These are phyloP conservation scores for Linnemannia schmuckeri DNA, from an alignment of 192 early-diverging fungal species.

Conservation along the genomic window DNA sequence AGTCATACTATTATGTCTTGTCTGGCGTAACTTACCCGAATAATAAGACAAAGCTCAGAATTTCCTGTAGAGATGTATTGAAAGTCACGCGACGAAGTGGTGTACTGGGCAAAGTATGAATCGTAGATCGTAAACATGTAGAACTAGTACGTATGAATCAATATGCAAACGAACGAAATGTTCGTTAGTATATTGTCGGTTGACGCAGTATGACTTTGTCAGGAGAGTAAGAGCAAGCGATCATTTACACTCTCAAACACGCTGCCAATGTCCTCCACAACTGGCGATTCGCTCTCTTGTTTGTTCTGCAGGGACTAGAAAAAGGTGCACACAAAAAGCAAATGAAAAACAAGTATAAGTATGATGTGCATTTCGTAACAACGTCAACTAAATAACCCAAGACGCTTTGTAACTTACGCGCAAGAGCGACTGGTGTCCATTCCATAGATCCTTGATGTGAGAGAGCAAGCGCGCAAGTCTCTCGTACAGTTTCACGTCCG, in stretches of 20 bases:
- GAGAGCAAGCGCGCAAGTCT: conserved; percentile 39
- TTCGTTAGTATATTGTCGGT: neutral
- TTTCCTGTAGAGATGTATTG: conserved; percentile 28
- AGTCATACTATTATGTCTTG: neutral
- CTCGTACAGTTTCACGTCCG: conserved; percentile 41
- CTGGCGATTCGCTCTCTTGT: conserved; percentile 25
- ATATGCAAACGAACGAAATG: neutral
- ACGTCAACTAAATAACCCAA: neutral
- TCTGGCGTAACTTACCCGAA: conserved; percentile 12
- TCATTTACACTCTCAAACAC: conserved; percentile 45
- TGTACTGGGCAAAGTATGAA: conserved; percentile 54
- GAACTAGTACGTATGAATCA: conserved; percentile 16
- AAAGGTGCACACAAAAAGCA: neutral
- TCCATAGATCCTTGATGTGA: conserved; percentile 53
- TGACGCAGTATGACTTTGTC: neutral
- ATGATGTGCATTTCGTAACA: neutral
- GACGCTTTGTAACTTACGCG: conserved; percentile 5
- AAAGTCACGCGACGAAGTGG: conserved; percentile 43
- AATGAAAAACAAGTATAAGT: no score
- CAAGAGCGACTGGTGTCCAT: conserved; percentile 46
- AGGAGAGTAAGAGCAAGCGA: neutral
- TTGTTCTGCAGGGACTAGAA: conserved; percentile 37
- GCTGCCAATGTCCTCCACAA: conserved; percentile 42
- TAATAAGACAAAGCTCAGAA: conserved; percentile 37
- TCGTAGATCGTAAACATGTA: conserved; percentile 56